These are phyloP conservation scores for Pichia sp. DNA, from an alignment of 1,139 yeast species.

Conservation along the genomic window DNA sequence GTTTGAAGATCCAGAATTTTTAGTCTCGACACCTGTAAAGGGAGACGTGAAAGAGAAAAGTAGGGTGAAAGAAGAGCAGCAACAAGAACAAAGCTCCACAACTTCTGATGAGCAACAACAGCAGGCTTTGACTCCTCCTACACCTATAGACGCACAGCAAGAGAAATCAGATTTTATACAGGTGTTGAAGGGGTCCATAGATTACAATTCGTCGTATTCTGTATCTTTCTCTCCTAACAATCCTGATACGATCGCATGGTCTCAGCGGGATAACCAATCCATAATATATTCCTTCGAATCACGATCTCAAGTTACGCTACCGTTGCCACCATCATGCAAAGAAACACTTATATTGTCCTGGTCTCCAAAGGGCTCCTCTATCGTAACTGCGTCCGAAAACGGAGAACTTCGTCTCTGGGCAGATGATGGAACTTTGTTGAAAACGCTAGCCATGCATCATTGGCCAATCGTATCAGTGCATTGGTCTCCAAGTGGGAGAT, in stretches of 20 bases:
- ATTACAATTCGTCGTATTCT: constrained; percentile 35
- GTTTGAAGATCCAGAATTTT: neutral
- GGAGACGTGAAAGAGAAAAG: neutral
- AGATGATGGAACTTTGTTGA: constrained; percentile 58
- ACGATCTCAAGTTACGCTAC: constrained; percentile 17
- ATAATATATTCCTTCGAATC: constrained; percentile 30
- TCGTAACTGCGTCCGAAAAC: constrained; percentile 54
- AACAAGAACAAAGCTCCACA: neutral
- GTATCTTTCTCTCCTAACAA: constrained; percentile 40
- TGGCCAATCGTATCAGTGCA: constrained; percentile 47
- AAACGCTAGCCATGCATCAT: constrained; percentile 53
- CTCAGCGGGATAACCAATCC: constrained; percentile 38
- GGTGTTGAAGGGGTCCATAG: constrained; percentile 31
- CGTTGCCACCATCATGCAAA: constrained; percentile 24
- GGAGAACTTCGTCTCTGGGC: constrained; percentile 74
- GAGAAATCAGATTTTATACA: constrained; percentile 13
- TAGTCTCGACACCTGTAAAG: neutral
- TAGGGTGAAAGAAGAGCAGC: neutral
- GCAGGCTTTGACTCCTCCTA: constrained; percentile 5
- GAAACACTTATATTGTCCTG: constrained; percentile 42
- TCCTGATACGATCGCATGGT: constrained; percentile 37
- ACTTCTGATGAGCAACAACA: constrained; percentile 6
- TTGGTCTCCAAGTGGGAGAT: constrained; percentile 47
- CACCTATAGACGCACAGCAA: constrained; percentile 3
- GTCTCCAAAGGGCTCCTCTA: constrained; percentile 57